Base-by-base conservation (phyloP, 768 basidiomycete genomes). In the Paxillus ammoniavirescens region DNA sequence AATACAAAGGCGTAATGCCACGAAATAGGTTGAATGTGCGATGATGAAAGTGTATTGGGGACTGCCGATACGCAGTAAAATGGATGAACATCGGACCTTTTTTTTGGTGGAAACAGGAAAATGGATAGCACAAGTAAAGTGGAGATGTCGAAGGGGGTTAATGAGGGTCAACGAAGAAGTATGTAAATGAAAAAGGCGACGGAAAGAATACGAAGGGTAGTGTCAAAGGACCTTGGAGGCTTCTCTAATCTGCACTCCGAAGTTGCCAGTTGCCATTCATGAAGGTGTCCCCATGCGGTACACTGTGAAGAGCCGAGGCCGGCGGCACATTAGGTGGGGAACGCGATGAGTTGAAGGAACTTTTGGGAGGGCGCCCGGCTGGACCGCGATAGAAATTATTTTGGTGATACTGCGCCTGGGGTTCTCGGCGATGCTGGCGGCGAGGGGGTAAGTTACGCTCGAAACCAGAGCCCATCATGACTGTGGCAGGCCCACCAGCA, bases 381-480 rank as follows among this genome's bases (percentile, higher is more conserved):
- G 55, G 28, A 40, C 57, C 57, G 28, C 69, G 67, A 41, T 35
- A 13, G 41, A 58, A 53, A 41, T 49, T 68, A 21, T 59, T 63
- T 54, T 65, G 69, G 49, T 69, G 60, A 38, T 67, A 55, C 14
- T 71, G 61, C 15, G 36, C n/a, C 30, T 69, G 57, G n/a, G 61
- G 59, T 26, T 67, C 67, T 47, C 69, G 68, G 21, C 69, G 67
- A 50, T 61, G 65, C 26, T 71, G 69, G 31, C 67, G 65, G 28
- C 67, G 69, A 43, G 69, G 60, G 26, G 67, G 69, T 8, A 58
- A 40, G 18, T 61, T 54, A 42, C 64, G 70, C 47, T 70, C 68
- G 14, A 52, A 60, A 28, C 15, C 52, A 17, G 67, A 45, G 28
- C 54, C 40, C 55, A 56, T 46, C 13, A 54, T 50, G 28, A 47